phyloP scores from a whole-genome alignment of 2,329 filamentous ascomycete genomes.

The Clonostachys rhizophaga region DNA sequence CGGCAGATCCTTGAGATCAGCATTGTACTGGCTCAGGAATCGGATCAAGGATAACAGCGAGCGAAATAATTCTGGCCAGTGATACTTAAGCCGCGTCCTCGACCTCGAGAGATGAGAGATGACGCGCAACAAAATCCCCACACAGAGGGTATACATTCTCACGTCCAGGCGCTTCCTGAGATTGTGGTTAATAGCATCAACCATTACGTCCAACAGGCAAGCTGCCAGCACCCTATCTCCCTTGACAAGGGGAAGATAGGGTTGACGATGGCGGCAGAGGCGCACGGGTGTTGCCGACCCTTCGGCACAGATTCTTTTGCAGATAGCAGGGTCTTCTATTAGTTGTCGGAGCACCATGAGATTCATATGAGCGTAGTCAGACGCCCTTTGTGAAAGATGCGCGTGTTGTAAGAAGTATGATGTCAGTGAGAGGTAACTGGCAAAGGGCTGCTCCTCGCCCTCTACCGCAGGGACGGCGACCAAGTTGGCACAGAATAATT shows the following conservation, averaged over 20 bases:
- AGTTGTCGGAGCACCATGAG: constrained; percentile 82
- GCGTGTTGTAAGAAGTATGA: constrained; percentile 95
- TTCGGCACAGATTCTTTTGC: constrained; percentile 79
- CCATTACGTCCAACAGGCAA: constrained; percentile 77
- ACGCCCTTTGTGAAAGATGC: constrained; percentile 72
- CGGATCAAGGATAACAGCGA: constrained; percentile 82
- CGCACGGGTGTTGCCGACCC: constrained; percentile 71
- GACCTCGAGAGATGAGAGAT: constrained; percentile 81
- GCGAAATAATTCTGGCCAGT: constrained; percentile 95
- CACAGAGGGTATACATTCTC: constrained; percentile 74
- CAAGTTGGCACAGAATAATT: constrained; percentile 85
- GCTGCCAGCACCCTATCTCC: constrained; percentile 71
- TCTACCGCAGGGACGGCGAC: constrained; percentile 62
- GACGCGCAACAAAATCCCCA: constrained; percentile 78
- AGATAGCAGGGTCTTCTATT: constrained; percentile 77
- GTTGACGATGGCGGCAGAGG: constrained; percentile 83
- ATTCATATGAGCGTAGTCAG: constrained; percentile 80
- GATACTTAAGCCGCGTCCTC: constrained; percentile 77
- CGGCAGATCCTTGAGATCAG: constrained; percentile 66
- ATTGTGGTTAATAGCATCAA: constrained; percentile 93
- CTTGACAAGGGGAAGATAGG: constrained; percentile 72
- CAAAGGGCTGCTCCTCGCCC: constrained; percentile 68
- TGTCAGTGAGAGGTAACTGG: constrained; percentile 78
- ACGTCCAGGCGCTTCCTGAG: constrained; percentile 80
- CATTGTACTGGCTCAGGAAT: constrained; percentile 82